phyloP scores from a whole-genome alignment of 176 grass and related monocot genomes.

The Triticum dicoccoides region DNA sequence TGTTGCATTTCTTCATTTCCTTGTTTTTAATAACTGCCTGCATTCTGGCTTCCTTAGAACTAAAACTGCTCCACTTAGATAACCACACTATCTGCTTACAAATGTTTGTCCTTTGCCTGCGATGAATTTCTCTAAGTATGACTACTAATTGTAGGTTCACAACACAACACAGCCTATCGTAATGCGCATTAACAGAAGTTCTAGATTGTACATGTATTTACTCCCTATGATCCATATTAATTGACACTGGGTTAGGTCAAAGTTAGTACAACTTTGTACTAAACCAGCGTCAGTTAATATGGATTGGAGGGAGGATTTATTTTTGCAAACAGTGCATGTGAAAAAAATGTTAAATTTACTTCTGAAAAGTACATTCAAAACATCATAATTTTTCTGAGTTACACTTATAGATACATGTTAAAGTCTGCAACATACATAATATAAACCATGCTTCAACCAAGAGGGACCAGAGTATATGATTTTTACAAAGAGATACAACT shows the following conservation, averaged over 20 bases:
- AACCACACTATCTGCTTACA: not conserved
- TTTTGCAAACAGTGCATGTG: not conserved
- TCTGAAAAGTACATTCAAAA: not conserved
- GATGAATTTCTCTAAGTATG: not conserved
- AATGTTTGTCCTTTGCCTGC: not conserved
- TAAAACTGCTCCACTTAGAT: not conserved
- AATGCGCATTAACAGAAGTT: not conserved
- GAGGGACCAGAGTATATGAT: not conserved
- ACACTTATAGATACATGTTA: not conserved
- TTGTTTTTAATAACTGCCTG: constrained; percentile 1
- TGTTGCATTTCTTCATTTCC: constrained; percentile 3
- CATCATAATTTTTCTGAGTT: not conserved
- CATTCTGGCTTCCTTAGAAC: constrained; percentile 10
- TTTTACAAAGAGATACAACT: not conserved
- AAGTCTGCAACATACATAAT: not conserved
- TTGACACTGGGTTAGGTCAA: too few relatives aligned
- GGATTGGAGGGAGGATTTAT: not conserved
- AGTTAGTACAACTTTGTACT: too few relatives aligned
- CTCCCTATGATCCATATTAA: too few relatives aligned
- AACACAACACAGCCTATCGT: not conserved
- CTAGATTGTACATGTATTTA: not conserved
- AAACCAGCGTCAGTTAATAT: too few relatives aligned
- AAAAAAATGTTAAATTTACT: not conserved
- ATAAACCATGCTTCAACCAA: not conserved
- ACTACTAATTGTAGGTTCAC: not conserved